These are phyloP conservation scores for Aschersonia sp. DNA, from an alignment of 2,329 filamentous ascomycete genomes.

Conservation along the genomic window DNA sequence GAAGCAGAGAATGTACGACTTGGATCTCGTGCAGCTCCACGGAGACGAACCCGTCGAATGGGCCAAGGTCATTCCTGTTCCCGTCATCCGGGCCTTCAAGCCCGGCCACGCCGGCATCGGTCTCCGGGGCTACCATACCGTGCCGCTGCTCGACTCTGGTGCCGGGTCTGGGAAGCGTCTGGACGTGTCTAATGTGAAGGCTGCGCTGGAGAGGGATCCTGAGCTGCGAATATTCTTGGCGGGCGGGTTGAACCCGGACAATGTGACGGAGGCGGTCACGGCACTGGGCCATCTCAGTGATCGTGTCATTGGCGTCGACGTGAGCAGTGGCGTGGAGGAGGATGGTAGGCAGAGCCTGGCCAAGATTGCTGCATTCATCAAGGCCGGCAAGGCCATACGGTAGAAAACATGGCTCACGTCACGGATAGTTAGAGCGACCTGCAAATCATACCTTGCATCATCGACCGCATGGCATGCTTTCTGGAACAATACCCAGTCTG, in stretches of 20 bases:
- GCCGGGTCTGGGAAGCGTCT: slow-evolving; percentile 69
- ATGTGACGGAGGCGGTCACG: slow-evolving; percentile 53
- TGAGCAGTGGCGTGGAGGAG: slow-evolving; percentile 85
- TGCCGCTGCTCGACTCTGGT: slow-evolving; percentile 79
- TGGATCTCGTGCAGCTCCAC: slow-evolving; percentile 88
- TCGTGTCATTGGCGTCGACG: slow-evolving; percentile 71
- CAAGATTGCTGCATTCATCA: slow-evolving; percentile 71
- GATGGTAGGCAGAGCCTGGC: slow-evolving; percentile 65
- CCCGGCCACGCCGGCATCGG: slow-evolving; percentile 60
- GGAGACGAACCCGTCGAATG: slow-evolving; percentile 87
- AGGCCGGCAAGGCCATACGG: slow-evolving; percentile 50
- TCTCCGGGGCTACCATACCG: slow-evolving; percentile 63
- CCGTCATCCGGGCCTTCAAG: slow-evolving; percentile 76
- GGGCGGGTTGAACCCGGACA: slow-evolving; percentile 68
- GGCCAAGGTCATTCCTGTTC: slow-evolving; percentile 77
- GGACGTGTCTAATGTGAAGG: slow-evolving; percentile 54
- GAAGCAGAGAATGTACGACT: slow-evolving; percentile 57
- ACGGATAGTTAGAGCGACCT: background rate
- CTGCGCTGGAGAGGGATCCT: slow-evolving; percentile 48
- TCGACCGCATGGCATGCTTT: background rate
- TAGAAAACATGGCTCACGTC: slow-evolving; percentile 13
- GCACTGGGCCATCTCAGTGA: slow-evolving; percentile 43
- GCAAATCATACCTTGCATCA: background rate
- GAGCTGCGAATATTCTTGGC: slow-evolving; percentile 69
- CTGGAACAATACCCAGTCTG: background rate